A percentile compares a stretch with the other conserved stretches of the same genome.
Evolutionary conservation across 495 filamentous ascomycete genomes (phyloP).

Genomic region (Penicillium chermesinum): DNA sequence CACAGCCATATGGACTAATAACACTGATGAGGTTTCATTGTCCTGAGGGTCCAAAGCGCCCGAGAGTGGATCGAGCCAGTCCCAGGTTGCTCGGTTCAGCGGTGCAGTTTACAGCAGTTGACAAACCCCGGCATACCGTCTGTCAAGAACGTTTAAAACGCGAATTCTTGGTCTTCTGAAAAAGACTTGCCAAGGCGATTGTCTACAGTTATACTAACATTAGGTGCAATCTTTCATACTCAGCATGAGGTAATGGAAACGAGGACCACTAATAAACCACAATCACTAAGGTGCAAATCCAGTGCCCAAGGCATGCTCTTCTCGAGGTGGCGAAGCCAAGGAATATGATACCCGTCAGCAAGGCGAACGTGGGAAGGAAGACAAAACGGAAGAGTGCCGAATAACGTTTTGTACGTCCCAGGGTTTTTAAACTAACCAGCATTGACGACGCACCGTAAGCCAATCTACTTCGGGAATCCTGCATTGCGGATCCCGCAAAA

Average conservation of each 20-base stretch:
- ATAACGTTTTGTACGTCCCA: neutral
- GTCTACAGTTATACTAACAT: too few species aligned
- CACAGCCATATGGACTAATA: slow-evolving; percentile 21
- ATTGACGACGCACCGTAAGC: neutral
- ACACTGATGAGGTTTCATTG: slow-evolving; percentile 22
- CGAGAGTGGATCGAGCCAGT: slow-evolving; percentile 23
- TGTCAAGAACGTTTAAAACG: too few species aligned
- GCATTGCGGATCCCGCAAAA: slow-evolving; percentile 16
- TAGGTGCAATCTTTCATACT: neutral
- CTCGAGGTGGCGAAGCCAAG: neutral
- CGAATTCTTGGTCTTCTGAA: too few species aligned
- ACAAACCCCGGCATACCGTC: too few species aligned
- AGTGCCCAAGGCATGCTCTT: neutral
- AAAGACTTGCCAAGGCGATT: too few species aligned
- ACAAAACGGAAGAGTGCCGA: neutral
- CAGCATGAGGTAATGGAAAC: slow-evolving; percentile 8
- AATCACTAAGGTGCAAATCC: neutral
- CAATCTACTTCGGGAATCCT: slow-evolving; percentile 14
- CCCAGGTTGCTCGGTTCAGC: slow-evolving; percentile 10
- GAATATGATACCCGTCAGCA: too few species aligned
- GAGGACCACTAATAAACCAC: neutral
- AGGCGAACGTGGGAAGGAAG: neutral
- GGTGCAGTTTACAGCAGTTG: too few species aligned
- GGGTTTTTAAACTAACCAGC: slow-evolving; percentile 6
- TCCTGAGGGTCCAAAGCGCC: slow-evolving; percentile 22